Base-by-base conservation (phyloP, 2,329 filamentous ascomycete species). In the Sporothrix brasiliensis region DNA sequence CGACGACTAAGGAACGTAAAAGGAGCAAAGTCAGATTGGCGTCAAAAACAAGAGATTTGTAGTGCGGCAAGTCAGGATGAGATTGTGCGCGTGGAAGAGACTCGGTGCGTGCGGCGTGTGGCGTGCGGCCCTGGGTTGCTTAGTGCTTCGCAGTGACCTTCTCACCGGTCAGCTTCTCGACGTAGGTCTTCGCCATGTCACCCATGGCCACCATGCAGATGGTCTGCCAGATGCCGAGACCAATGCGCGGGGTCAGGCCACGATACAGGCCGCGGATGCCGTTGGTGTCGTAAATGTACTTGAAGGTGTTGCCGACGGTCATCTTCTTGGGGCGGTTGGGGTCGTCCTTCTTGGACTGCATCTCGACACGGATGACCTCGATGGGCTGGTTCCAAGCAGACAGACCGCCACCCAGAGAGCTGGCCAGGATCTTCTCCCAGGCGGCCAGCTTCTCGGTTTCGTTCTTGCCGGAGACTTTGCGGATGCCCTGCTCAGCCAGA, bases 301-400 rank as follows among this genome's bases (percentile, higher is more conserved):
- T 84, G 81, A 88, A 86, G 70, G 89, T 90, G 82, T 93, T 97
- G 76, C 90, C 92, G 73, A 99, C 95, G 67, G 93, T 98, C 91
- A 99, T 91, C 85, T 99, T 99, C 89, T 97, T 97, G 76, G 95
- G 95, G 68, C 95, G 91, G 86, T 98, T 98, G 72, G 95, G 94
- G 80, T 99, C 95, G 77, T 92, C 92, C 77, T 91, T 97, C 90
- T 97, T 98, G 85, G 92, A 97, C 89, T 99, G 95, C 93, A 99
- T 97, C 88, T 99, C 95, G 73, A 99, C 94, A 74, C 95, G 93
- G 80, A 99, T 97, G 80, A 99, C 95, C 88, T 99, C 95, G 80
- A 99, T 99, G 73, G 95, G 95, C 87, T 99, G 95, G 84, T 99
- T 99, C 95, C 95, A 99, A 74, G 95, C 95, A 73, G 90, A 93